Evolutionary conservation across 495 filamentous ascomycete species (phyloP), one percentile per base, ranked within the genome.

Genomic region (Penicillium dipodomyicola): DNA sequence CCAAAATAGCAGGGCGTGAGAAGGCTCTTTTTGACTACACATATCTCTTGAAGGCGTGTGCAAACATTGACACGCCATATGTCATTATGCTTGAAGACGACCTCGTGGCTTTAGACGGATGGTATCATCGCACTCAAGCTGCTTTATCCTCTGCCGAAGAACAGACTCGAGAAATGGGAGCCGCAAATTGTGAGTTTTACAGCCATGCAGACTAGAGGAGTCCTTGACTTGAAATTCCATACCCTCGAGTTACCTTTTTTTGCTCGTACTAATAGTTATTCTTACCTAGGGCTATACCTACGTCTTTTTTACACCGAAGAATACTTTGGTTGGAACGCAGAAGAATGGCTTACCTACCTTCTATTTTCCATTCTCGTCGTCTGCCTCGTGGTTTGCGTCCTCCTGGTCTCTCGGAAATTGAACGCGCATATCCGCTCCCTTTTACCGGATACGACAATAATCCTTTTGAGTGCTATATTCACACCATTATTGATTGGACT

Each of bases 291-390:
- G 69, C 65, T 84, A 0, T 85, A 83, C 57, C 71, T 86, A 2
- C 78, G 82, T 2, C 71, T 85, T 4, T 86, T 86, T 65, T 82
- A 83, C 56, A 79, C 76, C 7, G 79, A 83, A 59, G 65, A 73
- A 19, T 71, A 77, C 25, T 68, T 81, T 7, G 79, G 80, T 39
- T 83, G 79, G 79, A 80, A 81, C 54, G 71, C 67, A 12, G 79
- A 83, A 56, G 71, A 78, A 35, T 80, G 75, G 76, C 65, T 51
- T 1, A 64, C 52, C 22, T 80, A 81, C 46, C 59, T 76, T 10
- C 49, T 61, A 7, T 67, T 54, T 27, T 70, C 68, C 22, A 23
- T 71, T 4, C 25, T 67, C 22, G 49, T 68, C 14, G 51, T 67
- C 19, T 22, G 22, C 50, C 27, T 47, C 50, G 27, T 59, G 20